phyloP scores from a whole-genome alignment of 1,284 basidiomycete genomes.

The Abortiporus biennis region DNA sequence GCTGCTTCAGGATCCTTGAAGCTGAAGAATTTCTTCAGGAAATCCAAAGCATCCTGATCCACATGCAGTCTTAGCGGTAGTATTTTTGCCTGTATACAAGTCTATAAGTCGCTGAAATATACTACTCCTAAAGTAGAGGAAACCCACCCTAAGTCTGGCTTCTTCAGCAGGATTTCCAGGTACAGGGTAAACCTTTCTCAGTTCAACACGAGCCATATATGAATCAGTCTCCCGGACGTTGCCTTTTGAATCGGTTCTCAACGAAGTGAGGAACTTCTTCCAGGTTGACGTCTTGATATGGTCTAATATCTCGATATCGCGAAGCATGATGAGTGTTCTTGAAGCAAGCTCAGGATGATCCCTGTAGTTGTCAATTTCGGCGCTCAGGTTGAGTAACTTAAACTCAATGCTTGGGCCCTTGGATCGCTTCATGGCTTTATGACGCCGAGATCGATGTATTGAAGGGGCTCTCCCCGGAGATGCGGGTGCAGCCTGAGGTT shows the following conservation, averaged over 20 bases:
- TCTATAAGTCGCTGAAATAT: not conserved
- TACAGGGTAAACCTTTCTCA: slow-evolving; percentile 70
- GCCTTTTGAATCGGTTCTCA: slow-evolving; percentile 77
- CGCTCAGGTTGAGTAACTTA: slow-evolving; percentile 56
- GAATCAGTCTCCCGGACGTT: slow-evolving; percentile 86
- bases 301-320: slow-evolving; percentile 86
- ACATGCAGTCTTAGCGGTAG: slow-evolving; percentile 89
- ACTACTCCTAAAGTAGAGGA: not conserved
- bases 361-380: slow-evolving; percentile 63
- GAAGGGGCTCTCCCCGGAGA: slow-evolving; percentile 31
- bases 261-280: slow-evolving; percentile 91
- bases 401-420: slow-evolving; percentile 84
- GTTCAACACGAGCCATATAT: slow-evolving; percentile 87
- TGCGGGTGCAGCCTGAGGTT: slow-evolving; percentile 35
- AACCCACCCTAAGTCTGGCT: slow-evolving; percentile 70
- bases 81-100: slow-evolving; percentile 65
- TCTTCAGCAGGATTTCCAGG: slow-evolving; percentile 68
- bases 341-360: slow-evolving; percentile 56
- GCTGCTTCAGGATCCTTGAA: slow-evolving; percentile 65
- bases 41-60: slow-evolving; percentile 97
- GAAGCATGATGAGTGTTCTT: slow-evolving; percentile 58
- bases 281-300: slow-evolving; percentile 98
- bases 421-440: slow-evolving; percentile 69
- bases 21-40: slow-evolving; percentile 93
- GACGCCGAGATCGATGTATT: slow-evolving; percentile 38